Base-by-base conservation (phyloP, 164 flowering plant species). In the Vitis amurensis region DNA sequence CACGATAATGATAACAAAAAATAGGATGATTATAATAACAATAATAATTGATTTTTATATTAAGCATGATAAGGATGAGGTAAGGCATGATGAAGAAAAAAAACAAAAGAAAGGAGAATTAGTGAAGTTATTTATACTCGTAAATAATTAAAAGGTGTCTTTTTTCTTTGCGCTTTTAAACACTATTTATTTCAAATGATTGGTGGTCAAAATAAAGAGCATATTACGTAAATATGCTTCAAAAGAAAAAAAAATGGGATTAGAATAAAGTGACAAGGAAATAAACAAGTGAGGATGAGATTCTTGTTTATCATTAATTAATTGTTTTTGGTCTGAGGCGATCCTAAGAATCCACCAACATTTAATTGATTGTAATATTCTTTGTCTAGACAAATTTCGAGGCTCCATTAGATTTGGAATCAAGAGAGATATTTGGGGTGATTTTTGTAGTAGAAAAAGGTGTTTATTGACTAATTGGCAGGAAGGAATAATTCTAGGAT, bases 361-460 rank as follows among this genome's bases (percentile, higher is more conserved):
- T 59, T 67, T 62, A 5, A 50, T 12, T 15, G 19, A 14, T 13
- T 55, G 44, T 15, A 55, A 31, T 68, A 64, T 65, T 68, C 64
- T 66, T 48, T 63, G 58, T 64, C 59, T 56, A 15, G 47, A 60
- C 12, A 50, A 58, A 64, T 69, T 68, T 62, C n/a, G 70, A 59
- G 75, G 31, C 61, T 68, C 59, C 63, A 56, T 50, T 11, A n/a
- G 55, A 69, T 69, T 58, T 68, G 66, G 79, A 72, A 76, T 71
- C 66, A 14, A 50, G 53, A 23, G 56, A 52, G 50, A 68, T 74
- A 64, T 69, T 52, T 59, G 55, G 7, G n/a, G 37, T 16, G 53
- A 55, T 57, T 63, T 55, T 31, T 11, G 49, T 50, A 30, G 9
- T 50, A 12, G 3, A 31, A 19, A 60, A 64, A 68, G 44, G 59